These are phyloP conservation scores for Hyaloscypha hepaticicola DNA, from an alignment of 495 filamentous ascomycete species.

Conservation along the genomic window DNA sequence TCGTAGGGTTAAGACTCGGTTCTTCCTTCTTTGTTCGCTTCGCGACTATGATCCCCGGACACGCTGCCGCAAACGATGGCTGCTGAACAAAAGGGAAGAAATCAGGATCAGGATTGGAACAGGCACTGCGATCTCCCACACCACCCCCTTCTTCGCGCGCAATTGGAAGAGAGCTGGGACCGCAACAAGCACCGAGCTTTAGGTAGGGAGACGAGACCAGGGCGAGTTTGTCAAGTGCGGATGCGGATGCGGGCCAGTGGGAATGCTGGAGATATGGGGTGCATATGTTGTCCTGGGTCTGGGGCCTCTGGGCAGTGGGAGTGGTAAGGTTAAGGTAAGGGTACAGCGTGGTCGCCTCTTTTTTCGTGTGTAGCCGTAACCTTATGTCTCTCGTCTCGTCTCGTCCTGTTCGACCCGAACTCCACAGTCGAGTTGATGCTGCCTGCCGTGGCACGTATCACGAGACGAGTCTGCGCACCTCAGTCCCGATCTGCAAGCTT, in stretches of 20 bases:
- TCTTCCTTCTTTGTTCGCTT: too few relatives aligned
- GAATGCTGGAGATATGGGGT: neutral
- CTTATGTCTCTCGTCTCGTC: neutral
- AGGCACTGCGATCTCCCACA: neutral
- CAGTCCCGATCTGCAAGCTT: neutral
- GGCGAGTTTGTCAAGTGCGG: too few relatives aligned
- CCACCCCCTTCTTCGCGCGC: neutral
- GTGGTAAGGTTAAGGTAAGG: too few relatives aligned
- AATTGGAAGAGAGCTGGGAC: neutral
- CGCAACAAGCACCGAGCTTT: constrained; percentile 15
- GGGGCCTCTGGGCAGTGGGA: too few relatives aligned
- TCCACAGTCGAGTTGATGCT: neutral
- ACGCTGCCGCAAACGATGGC: neutral
- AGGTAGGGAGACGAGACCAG: neutral
- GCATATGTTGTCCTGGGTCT: neutral
- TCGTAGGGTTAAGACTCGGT: too few relatives aligned
- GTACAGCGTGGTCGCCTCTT: neutral
- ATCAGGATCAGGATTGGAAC: neutral
- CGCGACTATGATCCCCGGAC: neutral
- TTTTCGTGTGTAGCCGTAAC: too few relatives aligned
- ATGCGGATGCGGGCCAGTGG: neutral
- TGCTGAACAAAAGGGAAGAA: neutral
- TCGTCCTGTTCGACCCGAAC: neutral
- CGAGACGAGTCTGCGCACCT: neutral
- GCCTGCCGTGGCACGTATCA: neutral